These are phyloP conservation scores for Tardiomyces digboiensis DNA, from an alignment of 1,139 yeast genomes.

Conservation along the genomic window DNA sequence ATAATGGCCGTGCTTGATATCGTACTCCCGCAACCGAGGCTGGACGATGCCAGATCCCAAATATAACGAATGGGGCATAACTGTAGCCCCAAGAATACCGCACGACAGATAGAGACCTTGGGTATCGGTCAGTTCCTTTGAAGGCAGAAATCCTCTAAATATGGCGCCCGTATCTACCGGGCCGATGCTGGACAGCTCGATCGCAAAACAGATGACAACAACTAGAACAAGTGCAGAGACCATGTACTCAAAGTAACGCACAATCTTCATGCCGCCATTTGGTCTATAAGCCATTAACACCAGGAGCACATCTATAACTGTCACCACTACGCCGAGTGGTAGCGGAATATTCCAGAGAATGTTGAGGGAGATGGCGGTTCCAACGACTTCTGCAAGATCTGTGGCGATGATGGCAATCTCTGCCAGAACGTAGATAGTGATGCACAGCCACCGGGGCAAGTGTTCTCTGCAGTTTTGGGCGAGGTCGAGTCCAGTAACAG, in stretches of 20 bases:
- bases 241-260: conserved; percentile 74
- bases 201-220: conserved; percentile 76
- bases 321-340: conserved; percentile 66
- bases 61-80: conserved; percentile 94
- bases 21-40: conserved; percentile 77
- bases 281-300: conserved; percentile 87
- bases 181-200: conserved; percentile 55
- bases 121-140: conserved; percentile 57
- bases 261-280: conserved; percentile 69
- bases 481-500: conserved; percentile 82
- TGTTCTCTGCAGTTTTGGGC: conserved; percentile 82
- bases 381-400: conserved; percentile 89
- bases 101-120: conserved; percentile 80
- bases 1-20: conserved; percentile 51
- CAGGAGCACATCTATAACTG: conserved; percentile 75
- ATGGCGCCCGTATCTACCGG: conserved; percentile 47
- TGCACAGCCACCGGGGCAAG: conserved; percentile 51
- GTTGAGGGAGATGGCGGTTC: conserved; percentile 84
- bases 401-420: conserved; percentile 90
- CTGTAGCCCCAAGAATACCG: conserved; percentile 94
- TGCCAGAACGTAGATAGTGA: conserved; percentile 59
- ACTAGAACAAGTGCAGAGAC: conserved; percentile 70
- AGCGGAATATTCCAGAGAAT: conserved; percentile 74
- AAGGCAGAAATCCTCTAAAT: conserved; percentile 71
- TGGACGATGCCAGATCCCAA: conserved; percentile 92